Conservation (phyloP, 1,139 yeast species). For the Yamadazyma atmosphaerica region DNA sequence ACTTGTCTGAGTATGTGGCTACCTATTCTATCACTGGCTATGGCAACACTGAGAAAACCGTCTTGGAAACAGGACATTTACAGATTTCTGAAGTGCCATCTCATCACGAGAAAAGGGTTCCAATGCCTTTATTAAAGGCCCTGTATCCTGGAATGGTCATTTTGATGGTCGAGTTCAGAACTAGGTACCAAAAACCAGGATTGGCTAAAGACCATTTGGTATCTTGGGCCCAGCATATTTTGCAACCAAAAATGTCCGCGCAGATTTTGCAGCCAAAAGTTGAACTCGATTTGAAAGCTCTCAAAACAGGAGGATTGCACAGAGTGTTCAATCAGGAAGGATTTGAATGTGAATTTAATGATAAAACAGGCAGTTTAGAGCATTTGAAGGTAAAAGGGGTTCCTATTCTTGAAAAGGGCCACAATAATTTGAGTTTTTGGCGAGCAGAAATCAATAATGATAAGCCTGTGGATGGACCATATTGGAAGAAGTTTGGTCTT, state of each 20-base stretch:
- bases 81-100: background rate
- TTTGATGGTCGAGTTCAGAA: constrained; percentile 6
- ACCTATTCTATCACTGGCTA: constrained; percentile 6
- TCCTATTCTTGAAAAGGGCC: background rate
- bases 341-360: background rate
- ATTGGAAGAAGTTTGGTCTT: constrained; percentile 17
- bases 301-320: no score
- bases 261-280: background rate
- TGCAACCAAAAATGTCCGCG: constrained; percentile 1
- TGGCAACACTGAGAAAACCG: constrained; percentile 1
- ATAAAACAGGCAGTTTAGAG: background rate
- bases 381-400: background rate
- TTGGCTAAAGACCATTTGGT: constrained; percentile 21
- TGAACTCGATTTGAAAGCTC: no score
- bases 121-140: background rate
- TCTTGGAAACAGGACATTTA: background rate
- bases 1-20: constrained; percentile 9
- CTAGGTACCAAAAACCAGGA: constrained; percentile 7
- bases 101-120: background rate
- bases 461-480: constrained; percentile 15
- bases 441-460: constrained; percentile 35
- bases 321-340: background rate
- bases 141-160: background rate
- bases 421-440: constrained; percentile 22
- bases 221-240: constrained; percentile 23